Conservation (phyloP, 2,329 filamentous ascomycete species). For the Fusarium aywerte region DNA sequence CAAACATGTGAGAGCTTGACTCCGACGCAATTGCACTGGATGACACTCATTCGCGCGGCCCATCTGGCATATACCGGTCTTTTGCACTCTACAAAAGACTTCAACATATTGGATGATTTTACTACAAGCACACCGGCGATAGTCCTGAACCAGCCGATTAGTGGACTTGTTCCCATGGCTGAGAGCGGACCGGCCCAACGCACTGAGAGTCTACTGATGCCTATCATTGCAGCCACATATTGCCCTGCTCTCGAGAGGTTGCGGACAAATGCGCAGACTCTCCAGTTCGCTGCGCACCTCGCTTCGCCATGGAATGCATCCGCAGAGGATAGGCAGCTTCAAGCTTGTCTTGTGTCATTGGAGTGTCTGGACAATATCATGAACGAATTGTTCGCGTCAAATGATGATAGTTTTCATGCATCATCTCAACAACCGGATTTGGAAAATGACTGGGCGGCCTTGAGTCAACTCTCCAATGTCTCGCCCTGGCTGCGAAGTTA, state of each 20-base stretch:
- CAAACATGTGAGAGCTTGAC: not conserved
- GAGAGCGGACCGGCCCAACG: slow-evolving; percentile 22
- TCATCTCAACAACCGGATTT: not conserved
- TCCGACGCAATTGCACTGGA: slow-evolving; percentile 32
- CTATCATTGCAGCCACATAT: slow-evolving; percentile 26
- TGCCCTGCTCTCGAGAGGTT: slow-evolving; percentile 20
- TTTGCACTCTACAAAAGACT: not conserved
- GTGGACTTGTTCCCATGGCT: not conserved
- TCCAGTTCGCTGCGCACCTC: not conserved
- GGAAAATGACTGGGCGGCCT: not conserved
- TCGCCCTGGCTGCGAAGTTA: slow-evolving; percentile 36
- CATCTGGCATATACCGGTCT: slow-evolving; percentile 35
- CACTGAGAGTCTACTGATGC: slow-evolving; percentile 23
- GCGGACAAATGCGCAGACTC: not conserved
- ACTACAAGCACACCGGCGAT: not conserved
- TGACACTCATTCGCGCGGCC: slow-evolving; percentile 34
- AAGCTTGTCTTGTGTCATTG: slow-evolving; percentile 17
- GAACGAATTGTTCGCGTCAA: slow-evolving; percentile 9
- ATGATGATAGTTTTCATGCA: not conserved
- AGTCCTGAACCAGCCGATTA: not conserved
- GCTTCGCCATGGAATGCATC: not conserved
- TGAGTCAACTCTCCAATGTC: slow-evolving; percentile 16
- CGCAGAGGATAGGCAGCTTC: not conserved
- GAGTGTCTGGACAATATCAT: slow-evolving; percentile 25
- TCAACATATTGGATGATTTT: not conserved